Evolutionary conservation across 2,329 filamentous ascomycete genomes (phyloP).

Genomic region (Dothiorella sarmentorum): DNA sequence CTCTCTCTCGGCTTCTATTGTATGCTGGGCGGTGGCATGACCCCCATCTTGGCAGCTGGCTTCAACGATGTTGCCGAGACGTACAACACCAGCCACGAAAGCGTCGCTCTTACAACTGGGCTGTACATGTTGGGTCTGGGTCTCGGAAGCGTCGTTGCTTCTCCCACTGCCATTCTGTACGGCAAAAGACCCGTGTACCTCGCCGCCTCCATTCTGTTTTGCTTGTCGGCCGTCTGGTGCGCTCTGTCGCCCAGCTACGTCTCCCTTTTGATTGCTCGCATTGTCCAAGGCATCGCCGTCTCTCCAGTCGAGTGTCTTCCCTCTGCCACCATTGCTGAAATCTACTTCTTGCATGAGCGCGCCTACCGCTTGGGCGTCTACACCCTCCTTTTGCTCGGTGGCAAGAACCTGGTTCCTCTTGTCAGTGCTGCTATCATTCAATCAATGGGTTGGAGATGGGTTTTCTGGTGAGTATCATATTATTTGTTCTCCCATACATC

Average conservation of each 20-base stretch:
- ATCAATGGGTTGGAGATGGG: conserved; percentile 79
- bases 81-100: conserved; percentile 63
- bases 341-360: conserved; percentile 91
- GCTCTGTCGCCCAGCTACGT: conserved; percentile 76
- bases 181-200: conserved; percentile 93
- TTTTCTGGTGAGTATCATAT: conserved; percentile 72
- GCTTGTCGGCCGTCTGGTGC: conserved; percentile 76
- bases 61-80: conserved; percentile 74
- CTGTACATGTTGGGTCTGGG: conserved; percentile 93
- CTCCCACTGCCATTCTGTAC: conserved; percentile 84
- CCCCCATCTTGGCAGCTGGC: conserved; percentile 82
- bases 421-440: conserved; percentile 84
- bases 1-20: conserved; percentile 86
- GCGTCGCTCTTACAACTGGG: conserved; percentile 82
- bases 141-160: conserved; percentile 76
- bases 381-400: conserved; percentile 79
- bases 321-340: conserved; percentile 90
- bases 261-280: conserved; percentile 74
- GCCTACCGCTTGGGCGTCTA: conserved; percentile 93
- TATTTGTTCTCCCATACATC: neutral
- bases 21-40: conserved; percentile 90
- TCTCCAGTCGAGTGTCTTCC: conserved; percentile 90
- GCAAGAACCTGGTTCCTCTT: conserved; percentile 86
- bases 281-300: conserved; percentile 84
- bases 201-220: conserved; percentile 70